Evolutionary conservation across 2,329 filamentous ascomycete genomes (phyloP), one percentile per base, ranked within the genome.

Genomic region (Exophiala xenobiotica): DNA sequence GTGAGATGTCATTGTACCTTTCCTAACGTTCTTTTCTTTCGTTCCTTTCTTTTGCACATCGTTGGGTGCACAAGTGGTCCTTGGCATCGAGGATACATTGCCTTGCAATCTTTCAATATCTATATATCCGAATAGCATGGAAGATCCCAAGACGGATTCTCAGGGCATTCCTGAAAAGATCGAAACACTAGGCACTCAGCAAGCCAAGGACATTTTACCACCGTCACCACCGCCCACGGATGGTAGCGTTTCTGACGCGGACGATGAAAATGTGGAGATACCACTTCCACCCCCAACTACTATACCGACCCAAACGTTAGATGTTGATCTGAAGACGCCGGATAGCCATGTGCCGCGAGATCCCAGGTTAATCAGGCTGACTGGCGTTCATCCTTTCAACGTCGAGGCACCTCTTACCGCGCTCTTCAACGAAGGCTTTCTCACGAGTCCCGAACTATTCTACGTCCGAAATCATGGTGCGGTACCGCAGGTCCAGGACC

Each of bases 391-490:
- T 68, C 91, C 91, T 1, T 95, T 95, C 75, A 96, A 96, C 62
- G 86, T 88, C 42, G 91, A 96, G 70, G 80, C 91, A 7, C 90
- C 91, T 0, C 72, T 96, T 6, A 88, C 82, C 48, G 82, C 83
- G 12, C 74, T 96, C 1, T 96, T 84, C 68, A 79, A 92, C 51
- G 76, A 83, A 64, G 71, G 91, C 0, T 96, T 96, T 65, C 74
- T 96, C 29, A 96, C 90, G 1, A 88, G 85, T 31, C 87, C 90
- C 9, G 87, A 95, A 61, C 75, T 96, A 1, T 93, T 95, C 70
- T 96, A 95, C 67, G 91, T 96, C 6, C 78, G 91, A 27, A 96
- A 96, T 64, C 91, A 96, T 73, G 91, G 91, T 11, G 74, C 83
- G 0, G 90, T 96, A 6, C 91, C 90, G 1, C 74, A 80, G 49